phyloP scores from a whole-genome alignment of 75 land plant genomes.

The Ceratopteris richardii region DNA sequence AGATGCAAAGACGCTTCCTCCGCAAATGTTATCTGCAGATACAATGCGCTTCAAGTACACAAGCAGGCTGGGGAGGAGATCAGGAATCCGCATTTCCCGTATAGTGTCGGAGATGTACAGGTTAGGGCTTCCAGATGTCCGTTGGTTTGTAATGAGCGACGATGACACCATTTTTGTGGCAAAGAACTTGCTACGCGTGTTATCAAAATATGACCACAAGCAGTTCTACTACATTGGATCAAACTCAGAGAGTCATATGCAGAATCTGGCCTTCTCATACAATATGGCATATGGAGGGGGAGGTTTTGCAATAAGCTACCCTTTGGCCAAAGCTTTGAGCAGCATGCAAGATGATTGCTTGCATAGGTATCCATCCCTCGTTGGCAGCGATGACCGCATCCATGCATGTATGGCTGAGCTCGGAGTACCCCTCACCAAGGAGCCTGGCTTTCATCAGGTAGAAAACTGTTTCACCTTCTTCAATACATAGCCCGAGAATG shows the following conservation, averaged over 20 bases:
- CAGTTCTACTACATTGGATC: constrained; percentile 62
- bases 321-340: constrained; percentile 41
- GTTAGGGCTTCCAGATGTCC: constrained; percentile 37
- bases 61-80: constrained; percentile 38
- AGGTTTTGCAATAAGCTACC: constrained; percentile 65
- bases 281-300: constrained; percentile 80
- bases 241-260: constrained; percentile 49
- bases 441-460: constrained; percentile 82
- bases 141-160: constrained; percentile 86
- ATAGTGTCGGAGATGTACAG: constrained; percentile 54
- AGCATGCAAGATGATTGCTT: constrained; percentile 61
- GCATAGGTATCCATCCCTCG: constrained; percentile 51
- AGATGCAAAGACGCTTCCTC: constrained; percentile 21
- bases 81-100: constrained; percentile 59
- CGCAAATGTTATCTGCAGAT: constrained; percentile 41
- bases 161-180: constrained; percentile 75
- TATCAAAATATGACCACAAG: constrained; percentile 59
- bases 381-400: constrained; percentile 76
- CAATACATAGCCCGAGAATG: background rate
- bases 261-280: constrained; percentile 53
- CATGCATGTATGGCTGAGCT: constrained; percentile 76
- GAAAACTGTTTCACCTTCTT: background rate
- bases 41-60: constrained; percentile 49
- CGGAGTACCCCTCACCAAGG: constrained; percentile 75
- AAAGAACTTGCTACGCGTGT: constrained; percentile 58